These are phyloP conservation scores for Mucor velutinosus DNA, from an alignment of 371 early-diverging fungal species.

Conservation along the genomic window DNA sequence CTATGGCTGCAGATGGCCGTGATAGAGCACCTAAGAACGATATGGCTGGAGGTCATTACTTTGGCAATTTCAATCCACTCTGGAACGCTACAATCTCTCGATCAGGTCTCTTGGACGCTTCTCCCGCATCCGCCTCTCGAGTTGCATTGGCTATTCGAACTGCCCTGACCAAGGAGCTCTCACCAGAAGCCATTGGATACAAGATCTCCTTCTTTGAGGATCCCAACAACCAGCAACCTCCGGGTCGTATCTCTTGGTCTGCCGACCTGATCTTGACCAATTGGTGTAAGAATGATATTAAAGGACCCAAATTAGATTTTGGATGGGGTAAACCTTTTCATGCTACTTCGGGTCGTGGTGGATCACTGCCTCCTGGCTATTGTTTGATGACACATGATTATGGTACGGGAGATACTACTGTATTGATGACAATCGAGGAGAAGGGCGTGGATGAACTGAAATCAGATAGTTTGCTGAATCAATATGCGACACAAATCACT, in stretches of 20 bases:
- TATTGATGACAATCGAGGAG: slow-evolving; percentile 38
- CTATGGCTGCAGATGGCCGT: slow-evolving; percentile 50
- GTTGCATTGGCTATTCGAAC: slow-evolving; percentile 42
- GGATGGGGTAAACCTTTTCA: slow-evolving; percentile 49
- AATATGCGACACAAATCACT: slow-evolving; percentile 28
- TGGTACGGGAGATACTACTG: slow-evolving; percentile 25
- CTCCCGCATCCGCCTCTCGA: slow-evolving; percentile 26
- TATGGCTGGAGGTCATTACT: slow-evolving; percentile 36
- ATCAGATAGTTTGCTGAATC: slow-evolving; percentile 35
- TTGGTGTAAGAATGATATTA: slow-evolving; percentile 48
- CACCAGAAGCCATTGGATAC: slow-evolving; percentile 37
- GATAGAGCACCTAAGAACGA: slow-evolving; percentile 30
- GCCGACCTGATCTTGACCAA: slow-evolving; percentile 47
- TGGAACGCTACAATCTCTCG: slow-evolving; percentile 30
- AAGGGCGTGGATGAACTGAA: slow-evolving; percentile 31
- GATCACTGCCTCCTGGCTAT: slow-evolving; percentile 37
- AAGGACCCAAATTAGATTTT: slow-evolving; percentile 38
- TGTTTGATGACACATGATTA: slow-evolving; percentile 35
- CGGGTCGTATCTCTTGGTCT: slow-evolving; percentile 28
- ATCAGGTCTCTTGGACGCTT: slow-evolving; percentile 27
- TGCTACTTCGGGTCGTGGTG: slow-evolving; percentile 32
- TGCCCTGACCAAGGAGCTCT: slow-evolving; percentile 23
- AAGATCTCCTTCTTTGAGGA: slow-evolving; percentile 41
- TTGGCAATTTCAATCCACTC: slow-evolving; percentile 48
- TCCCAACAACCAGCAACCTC: slow-evolving; percentile 8